These are phyloP conservation scores for Candida xyloterini DNA, from an alignment of 805 yeast species.

Conservation along the genomic window DNA sequence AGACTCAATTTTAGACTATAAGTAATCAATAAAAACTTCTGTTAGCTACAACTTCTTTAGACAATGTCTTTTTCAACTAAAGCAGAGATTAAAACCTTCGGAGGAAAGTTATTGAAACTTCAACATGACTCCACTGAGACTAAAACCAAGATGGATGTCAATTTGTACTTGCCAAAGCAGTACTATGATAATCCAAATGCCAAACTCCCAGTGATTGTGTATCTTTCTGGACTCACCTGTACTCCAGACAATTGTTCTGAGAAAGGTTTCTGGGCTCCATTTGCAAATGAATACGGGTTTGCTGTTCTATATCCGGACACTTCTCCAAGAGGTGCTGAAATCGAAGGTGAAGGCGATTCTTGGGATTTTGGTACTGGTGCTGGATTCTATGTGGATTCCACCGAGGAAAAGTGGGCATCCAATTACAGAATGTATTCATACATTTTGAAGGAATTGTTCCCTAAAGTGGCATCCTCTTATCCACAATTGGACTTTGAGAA, in stretches of 20 bases:
- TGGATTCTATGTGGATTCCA: conserved; percentile 89
- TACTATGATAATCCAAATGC: conserved; percentile 35
- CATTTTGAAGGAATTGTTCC: conserved; percentile 69
- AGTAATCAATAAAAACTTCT: no score
- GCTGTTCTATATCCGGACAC: conserved; percentile 95
- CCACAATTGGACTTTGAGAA: conserved; percentile 58
- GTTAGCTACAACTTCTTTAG: no score
- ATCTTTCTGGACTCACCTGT: conserved; percentile 87
- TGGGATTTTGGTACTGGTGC: conserved; percentile 96
- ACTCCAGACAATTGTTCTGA: conserved; percentile 92
- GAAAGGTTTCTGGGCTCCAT: conserved; percentile 82
- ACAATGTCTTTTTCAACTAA: conserved; percentile 47
- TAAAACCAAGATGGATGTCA: conserved; percentile 75
- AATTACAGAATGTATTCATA: conserved; percentile 88
- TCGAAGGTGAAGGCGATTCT: conserved; percentile 63
- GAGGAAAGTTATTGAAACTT: conserved; percentile 74
- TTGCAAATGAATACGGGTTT: conserved; percentile 77
- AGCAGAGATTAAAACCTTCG: conserved; percentile 58
- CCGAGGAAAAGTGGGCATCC: conserved; percentile 62
- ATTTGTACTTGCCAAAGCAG: conserved; percentile 72
- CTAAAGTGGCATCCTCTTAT: conserved; percentile 41
- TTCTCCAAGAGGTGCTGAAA: conserved; percentile 82
- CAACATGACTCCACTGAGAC: conserved; percentile 68
- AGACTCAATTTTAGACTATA: not conserved
- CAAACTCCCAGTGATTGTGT: conserved; percentile 69